These are phyloP conservation scores for Trichoderma sp. DNA, from an alignment of 2,329 filamentous ascomycete species.

Conservation along the genomic window DNA sequence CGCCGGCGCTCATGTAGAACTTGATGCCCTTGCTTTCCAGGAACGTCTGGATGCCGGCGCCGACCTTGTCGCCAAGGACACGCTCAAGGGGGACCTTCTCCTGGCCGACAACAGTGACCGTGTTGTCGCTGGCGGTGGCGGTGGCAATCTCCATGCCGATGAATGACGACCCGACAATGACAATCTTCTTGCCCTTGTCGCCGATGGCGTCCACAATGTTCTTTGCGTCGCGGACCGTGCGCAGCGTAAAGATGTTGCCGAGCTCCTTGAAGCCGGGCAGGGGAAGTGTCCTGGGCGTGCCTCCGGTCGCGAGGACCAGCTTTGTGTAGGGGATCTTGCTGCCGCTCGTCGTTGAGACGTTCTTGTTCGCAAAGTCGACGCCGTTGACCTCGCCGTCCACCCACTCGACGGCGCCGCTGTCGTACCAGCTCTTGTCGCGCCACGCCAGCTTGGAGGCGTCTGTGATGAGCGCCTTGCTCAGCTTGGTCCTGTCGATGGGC, in stretches of 20 bases:
- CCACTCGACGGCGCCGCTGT: slow-evolving; percentile 59
- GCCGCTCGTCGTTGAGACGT: slow-evolving; percentile 73
- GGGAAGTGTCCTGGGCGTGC: slow-evolving; percentile 73
- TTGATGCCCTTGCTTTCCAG: slow-evolving; percentile 87
- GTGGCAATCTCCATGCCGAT: slow-evolving; percentile 98
- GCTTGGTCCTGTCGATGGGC: slow-evolving; percentile 90
- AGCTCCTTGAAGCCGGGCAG: slow-evolving; percentile 84
- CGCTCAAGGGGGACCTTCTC: slow-evolving; percentile 82
- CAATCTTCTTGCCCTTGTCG: slow-evolving; percentile 84
- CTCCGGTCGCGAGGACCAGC: slow-evolving; percentile 87
- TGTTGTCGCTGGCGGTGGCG: slow-evolving; percentile 75
- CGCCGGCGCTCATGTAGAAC: slow-evolving; percentile 78
- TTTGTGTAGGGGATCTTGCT: slow-evolving; percentile 79
- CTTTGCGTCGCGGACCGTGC: slow-evolving; percentile 75
- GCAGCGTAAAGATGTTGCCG: slow-evolving; percentile 82
- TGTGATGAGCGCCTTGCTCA: slow-evolving; percentile 88
- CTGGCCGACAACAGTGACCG: slow-evolving; percentile 86
- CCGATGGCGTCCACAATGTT: slow-evolving; percentile 79
- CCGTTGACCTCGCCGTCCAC: slow-evolving; percentile 66
- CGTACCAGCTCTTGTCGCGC: slow-evolving; percentile 78
- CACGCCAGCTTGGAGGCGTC: slow-evolving; percentile 78
- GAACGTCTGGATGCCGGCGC: slow-evolving; percentile 74
- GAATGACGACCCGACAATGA: slow-evolving; percentile 89
- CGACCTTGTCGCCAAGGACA: slow-evolving; percentile 80
- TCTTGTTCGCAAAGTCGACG: slow-evolving; percentile 75